Evolutionary conservation across 495 filamentous ascomycete genomes (phyloP), one percentile per base, ranked within the genome.

Genomic region (Hyphodiscus hymeniophilus): DNA sequence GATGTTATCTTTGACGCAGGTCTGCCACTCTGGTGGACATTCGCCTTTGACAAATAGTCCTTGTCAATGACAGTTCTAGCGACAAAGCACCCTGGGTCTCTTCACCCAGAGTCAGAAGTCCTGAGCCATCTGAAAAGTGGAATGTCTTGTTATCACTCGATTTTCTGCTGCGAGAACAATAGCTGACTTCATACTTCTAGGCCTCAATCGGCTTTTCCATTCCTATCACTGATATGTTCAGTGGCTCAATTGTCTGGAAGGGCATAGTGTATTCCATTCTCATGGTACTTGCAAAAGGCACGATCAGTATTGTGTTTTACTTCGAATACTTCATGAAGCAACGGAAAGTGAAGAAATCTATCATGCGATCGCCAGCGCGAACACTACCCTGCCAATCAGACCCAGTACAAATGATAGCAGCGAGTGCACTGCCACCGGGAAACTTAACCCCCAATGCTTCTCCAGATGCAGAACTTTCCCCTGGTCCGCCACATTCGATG

Each of bases 151-250:
- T 28, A 28, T 28, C 5, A 4, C 4, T 28, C 26, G 4, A 5
- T 5, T 5, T 28, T 28, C 4, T 28, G 26, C 26, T 28, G 10
- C 26, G 5, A 6, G 38, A 40, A 11, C 5, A 40, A 7, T 40
- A 13, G 41, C 35, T 43, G 35, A 22, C 22, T 31, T 32, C 5
- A 3, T 10, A 7, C 10, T 23, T 6, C 2, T 28, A 77, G 74
- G 80, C 84, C 16, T 87, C 82, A 0, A 84, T 90, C 32, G 85
- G 87, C 0, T 89, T 91, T 55, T 79, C 84, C 0, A 83, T 94
- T 16, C 85, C 87, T 0, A 81, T 91, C 30, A 73, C 76, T 0
- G 60, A 79, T 11, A 79, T 92, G 69, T 91, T 89, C 58, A 54
- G 57, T 2, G 74, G 74, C 4, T 57, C 59, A 40, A 68, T 85